Base-by-base conservation (phyloP, 345 rosid species). In the Eutrema yunnanense region DNA sequence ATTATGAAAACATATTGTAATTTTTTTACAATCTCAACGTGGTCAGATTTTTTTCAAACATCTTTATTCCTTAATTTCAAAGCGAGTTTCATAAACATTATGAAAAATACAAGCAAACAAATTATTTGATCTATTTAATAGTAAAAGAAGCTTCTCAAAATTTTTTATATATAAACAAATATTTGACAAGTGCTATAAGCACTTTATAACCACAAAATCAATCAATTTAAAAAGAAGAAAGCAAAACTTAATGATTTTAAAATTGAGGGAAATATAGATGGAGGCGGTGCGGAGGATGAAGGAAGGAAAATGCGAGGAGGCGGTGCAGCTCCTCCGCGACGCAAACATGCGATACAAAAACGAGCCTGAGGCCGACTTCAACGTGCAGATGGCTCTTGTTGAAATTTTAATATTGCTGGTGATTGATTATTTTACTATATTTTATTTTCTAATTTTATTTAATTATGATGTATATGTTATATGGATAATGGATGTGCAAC, bases 401-500 rank as follows among this genome's bases (percentile, higher is more conserved):
- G 87, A 89, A 48, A 75, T 89, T 53, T 80, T 89, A 50, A 87
- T 89, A 37, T 73, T 79, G 57, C 84, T 79, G 88, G 92, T 85
- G 53, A 11, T 14, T 85, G 53, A 11, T 14, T 54, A 1, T 33
- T 12, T 6, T 5, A 22, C 26, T 22, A 19, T 32, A 30, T 16
- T 33, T 55, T 19, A 2, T 64, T 48, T 37, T 67, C 41, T 34
- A 11, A 33, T 63, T 7, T 42, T n/a, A 10, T 32, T 49, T n/a
- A n/a, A n/a, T n/a, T 48, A 40, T 19, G 22, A 19, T 19, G 22
- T 19, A n/a, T n/a, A 12, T 49, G 0, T 29, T 14, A 44, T 29
- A 63, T 27, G 62, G 47, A 33, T 58, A 2, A 63, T 27, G 62
- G 47, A 33, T 58, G 26, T 22, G 30, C 47, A 53, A n/a, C 13